Evolutionary conservation across 805 yeast genomes (phyloP).

Genomic region (Starmera caribaea): DNA sequence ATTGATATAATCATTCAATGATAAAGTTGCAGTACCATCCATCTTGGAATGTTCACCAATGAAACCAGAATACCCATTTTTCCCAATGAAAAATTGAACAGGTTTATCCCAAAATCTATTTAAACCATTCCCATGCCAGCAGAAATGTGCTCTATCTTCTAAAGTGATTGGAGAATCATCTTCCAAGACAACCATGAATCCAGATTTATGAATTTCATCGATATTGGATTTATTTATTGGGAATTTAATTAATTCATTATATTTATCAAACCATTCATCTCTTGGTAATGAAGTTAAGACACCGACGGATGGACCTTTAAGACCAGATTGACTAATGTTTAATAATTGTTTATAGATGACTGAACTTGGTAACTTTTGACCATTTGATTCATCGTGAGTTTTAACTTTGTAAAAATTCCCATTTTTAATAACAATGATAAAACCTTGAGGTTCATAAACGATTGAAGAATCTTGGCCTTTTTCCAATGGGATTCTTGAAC

Average conservation of each 20-base stretch:
- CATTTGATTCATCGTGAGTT: slow-evolving; percentile 39
- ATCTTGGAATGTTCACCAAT: slow-evolving; percentile 94
- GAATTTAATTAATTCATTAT: slow-evolving; percentile 44
- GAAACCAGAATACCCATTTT: slow-evolving; percentile 85
- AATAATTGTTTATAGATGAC: slow-evolving; percentile 51
- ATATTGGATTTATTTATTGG: slow-evolving; percentile 56
- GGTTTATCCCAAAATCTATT: slow-evolving; percentile 93
- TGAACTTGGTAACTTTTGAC: slow-evolving; percentile 33
- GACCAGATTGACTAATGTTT: slow-evolving; percentile 34
- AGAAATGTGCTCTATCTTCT: slow-evolving; percentile 73
- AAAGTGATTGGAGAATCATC: slow-evolving; percentile 60
- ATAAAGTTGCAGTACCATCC: slow-evolving; percentile 96
- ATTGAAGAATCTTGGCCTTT: slow-evolving; percentile 53
- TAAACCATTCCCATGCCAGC: slow-evolving; percentile 94
- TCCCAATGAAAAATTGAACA: slow-evolving; percentile 69
- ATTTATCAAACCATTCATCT: slow-evolving; percentile 64
- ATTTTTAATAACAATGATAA: slow-evolving; percentile 61
- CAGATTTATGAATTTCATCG: slow-evolving; percentile 61
- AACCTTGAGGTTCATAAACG: slow-evolving; percentile 46
- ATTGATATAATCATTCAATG: slow-evolving; percentile 70
- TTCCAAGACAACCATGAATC: slow-evolving; percentile 79
- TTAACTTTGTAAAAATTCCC: slow-evolving; percentile 73
- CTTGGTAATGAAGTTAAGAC: slow-evolving; percentile 76
- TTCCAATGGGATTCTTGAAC: slow-evolving; percentile 66
- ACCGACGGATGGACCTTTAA: slow-evolving; percentile 41